Conservation (phyloP, 352 stramenopile genomes). For the Aphanomyces invadans region DNA sequence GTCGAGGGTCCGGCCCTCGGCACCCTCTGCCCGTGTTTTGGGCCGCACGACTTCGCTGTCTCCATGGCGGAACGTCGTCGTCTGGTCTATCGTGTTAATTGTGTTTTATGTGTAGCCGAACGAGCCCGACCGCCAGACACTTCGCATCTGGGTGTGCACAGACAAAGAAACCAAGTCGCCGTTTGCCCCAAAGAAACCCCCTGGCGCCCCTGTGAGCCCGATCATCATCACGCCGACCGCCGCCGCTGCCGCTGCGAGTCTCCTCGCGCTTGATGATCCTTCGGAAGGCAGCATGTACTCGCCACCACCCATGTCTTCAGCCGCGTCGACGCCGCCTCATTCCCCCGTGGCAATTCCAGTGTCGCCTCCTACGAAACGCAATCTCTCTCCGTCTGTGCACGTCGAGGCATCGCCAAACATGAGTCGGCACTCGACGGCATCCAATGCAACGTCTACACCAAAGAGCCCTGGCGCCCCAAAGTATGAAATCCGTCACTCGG, state of each 20-base stretch:
- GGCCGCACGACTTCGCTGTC: too few relatives aligned
- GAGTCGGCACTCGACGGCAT: neutral
- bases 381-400: neutral
- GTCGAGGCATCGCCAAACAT: neutral
- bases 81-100: conserved; percentile 23
- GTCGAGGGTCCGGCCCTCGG: too few relatives aligned
- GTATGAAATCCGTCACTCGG: conserved; percentile 9
- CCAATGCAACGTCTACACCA: neutral
- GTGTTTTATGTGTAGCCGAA: conserved; percentile 6
- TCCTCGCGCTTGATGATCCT: conserved; percentile 45
- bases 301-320: neutral
- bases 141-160: conserved; percentile 81
- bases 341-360: neutral
- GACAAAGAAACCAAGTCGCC: conserved; percentile 83
- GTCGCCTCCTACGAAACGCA: neutral
- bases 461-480: neutral
- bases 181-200: conserved; percentile 36
- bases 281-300: conserved; percentile 31
- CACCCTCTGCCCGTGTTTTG: too few relatives aligned
- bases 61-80: too few relatives aligned
- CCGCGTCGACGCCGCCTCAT: neutral
- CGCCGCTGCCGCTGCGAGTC: conserved; percentile 62
- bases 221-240: conserved; percentile 34
- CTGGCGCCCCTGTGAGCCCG: conserved; percentile 36
- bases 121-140: conserved; percentile 38